Conservation (phyloP, 2,329 filamentous ascomycete genomes). For the Verticillium longisporum region DNA sequence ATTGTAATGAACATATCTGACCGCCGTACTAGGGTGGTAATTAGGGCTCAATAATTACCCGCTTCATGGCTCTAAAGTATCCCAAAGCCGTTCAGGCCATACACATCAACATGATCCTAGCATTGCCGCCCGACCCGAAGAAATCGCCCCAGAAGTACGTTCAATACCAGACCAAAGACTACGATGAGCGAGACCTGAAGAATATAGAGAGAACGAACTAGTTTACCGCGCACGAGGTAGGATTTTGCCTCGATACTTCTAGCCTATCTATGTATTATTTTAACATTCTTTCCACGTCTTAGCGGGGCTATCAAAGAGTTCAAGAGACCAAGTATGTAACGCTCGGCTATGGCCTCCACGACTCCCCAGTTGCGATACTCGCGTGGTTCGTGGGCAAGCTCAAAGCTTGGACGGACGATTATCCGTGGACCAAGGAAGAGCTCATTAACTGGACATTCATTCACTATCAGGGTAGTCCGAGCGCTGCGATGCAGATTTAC, state of each 20-base stretch:
- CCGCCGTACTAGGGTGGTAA: slow-evolving; percentile 19
- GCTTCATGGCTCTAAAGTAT: slow-evolving; percentile 8
- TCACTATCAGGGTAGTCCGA: neutral
- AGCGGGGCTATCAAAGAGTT: neutral
- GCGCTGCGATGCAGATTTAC: slow-evolving; percentile 1
- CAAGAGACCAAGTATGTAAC: slow-evolving; percentile 2
- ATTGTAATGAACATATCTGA: neutral
- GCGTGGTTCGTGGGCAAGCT: slow-evolving; percentile 5
- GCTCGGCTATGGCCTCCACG: slow-evolving; percentile 13
- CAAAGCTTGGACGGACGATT: slow-evolving; percentile 18
- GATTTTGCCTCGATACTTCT: too few relatives aligned
- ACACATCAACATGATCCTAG: slow-evolving; percentile 9
- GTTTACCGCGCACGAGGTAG: neutral
- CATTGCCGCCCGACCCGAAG: neutral
- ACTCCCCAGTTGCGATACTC: slow-evolving; percentile 21
- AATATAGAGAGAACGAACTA: neutral
- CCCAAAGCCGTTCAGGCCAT: slow-evolving; percentile 3
- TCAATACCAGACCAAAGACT: neutral
- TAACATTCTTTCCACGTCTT: neutral
- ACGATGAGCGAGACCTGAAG: neutral
- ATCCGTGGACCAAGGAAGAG: neutral
- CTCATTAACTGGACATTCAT: neutral
- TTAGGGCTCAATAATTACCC: slow-evolving; percentile 15
- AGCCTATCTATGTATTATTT: neutral
- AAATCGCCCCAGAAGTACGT: neutral